Percentiles rank a stretch among this genome's conserved stretches.
These are phyloP conservation scores for Flaveria floridana DNA, from an alignment of 140 eudicot genomes.

Conservation along the genomic window DNA sequence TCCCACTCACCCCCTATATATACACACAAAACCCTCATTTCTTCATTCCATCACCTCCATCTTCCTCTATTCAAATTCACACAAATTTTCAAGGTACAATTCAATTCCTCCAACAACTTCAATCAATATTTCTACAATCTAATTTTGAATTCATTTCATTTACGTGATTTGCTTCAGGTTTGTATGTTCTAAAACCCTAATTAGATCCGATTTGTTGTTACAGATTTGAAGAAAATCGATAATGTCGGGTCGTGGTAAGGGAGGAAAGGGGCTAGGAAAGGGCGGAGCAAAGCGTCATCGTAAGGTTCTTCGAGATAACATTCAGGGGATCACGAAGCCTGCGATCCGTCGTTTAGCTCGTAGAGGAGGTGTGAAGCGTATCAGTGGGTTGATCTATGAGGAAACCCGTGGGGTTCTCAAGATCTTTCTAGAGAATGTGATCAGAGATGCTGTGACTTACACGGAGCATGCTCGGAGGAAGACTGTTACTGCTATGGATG, in stretches of 20 bases:
- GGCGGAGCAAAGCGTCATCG: constrained; percentile 45
- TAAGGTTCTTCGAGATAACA: constrained; percentile 40
- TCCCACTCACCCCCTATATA: constrained; percentile 19
- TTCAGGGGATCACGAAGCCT: constrained; percentile 37
- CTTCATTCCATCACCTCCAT: background rate
- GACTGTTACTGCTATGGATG: no score
- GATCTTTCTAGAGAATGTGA: no score
- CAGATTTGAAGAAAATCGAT: background rate
- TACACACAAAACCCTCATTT: background rate
- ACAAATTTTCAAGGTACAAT: no score
- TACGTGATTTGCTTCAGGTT: no score
- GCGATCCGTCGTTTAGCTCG: constrained; percentile 38
- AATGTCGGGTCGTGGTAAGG: constrained; percentile 39
- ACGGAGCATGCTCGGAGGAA: no score
- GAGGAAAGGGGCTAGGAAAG: constrained; percentile 40
- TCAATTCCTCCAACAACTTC: no score
- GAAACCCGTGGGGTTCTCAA: no score
- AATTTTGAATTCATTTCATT: background rate
- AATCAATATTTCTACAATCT: no score
- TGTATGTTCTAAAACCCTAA: no score
- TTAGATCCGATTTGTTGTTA: no score
- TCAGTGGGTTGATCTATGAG: background rate
- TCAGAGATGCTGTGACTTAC: no score
- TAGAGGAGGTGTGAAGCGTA: constrained; percentile 42
- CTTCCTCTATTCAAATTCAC: background rate